Evolutionary conservation across 768 basidiomycete genomes (phyloP).

Genomic region (Boletus fagicola): DNA sequence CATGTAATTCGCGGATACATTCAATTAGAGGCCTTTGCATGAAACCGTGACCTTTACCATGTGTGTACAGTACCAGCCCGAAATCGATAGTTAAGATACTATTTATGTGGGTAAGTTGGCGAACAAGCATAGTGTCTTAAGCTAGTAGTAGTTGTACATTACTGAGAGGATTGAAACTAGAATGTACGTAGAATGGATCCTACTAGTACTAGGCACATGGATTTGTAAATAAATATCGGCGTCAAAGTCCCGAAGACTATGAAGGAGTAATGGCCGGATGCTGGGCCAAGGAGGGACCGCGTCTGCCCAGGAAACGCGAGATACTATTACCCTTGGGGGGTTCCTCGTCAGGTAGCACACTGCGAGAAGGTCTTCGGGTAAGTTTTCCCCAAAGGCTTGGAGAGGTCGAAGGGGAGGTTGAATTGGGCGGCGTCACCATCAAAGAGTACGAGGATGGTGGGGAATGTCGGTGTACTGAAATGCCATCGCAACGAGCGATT

Average conservation of each 20-base stretch:
- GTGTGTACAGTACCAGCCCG: too few relatives aligned
- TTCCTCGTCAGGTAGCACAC: conserved; percentile 11
- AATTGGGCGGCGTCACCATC: neutral
- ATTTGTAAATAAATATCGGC: neutral
- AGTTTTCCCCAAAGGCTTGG: conserved; percentile 28
- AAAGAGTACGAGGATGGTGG: conserved; percentile 1
- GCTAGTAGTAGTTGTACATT: neutral
- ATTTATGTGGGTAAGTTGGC: neutral
- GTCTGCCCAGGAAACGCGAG: conserved; percentile 23
- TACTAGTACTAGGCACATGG: neutral
- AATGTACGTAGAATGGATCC: neutral
- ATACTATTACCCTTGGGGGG: conserved; percentile 13
- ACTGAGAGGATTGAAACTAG: neutral
- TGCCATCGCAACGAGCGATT: neutral
- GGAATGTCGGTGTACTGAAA: neutral
- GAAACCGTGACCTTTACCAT: neutral
- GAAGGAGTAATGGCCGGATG: conserved; percentile 2
- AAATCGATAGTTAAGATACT: neutral
- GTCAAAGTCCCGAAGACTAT: neutral
- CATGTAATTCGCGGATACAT: conserved; percentile 21
- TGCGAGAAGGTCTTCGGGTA: conserved; percentile 17
- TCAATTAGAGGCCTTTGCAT: conserved; percentile 24
- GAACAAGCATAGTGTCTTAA: neutral
- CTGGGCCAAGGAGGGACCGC: conserved; percentile 8
- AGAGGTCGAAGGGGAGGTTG: conserved; percentile 6